Conservation (phyloP, 2,329 filamentous ascomycete species). For the Lachnellula suecica region DNA sequence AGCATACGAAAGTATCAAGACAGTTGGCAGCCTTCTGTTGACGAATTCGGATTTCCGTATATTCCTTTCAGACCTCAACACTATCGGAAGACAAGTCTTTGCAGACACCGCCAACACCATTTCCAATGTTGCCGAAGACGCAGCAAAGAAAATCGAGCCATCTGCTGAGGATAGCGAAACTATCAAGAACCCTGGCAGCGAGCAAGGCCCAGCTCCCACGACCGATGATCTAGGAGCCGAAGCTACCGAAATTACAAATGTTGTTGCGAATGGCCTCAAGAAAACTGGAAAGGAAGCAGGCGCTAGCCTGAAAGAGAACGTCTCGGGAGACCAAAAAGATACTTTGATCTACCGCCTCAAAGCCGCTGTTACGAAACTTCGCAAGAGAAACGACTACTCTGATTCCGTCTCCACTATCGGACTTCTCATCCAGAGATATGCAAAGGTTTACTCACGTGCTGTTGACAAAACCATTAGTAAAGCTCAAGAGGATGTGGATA, state of each 20-base stretch:
- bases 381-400: constrained; percentile 77
- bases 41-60: constrained; percentile 89
- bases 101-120: constrained; percentile 80
- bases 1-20: constrained; percentile 81
- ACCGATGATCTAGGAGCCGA: constrained; percentile 64
- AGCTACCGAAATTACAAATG: constrained; percentile 48
- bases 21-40: constrained; percentile 79
- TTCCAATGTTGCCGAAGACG: constrained; percentile 72
- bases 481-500: constrained; percentile 68
- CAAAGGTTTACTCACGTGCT: constrained; percentile 72
- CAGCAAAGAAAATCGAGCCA: constrained; percentile 71
- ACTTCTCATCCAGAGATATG: constrained; percentile 74
- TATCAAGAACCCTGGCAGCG: constrained; percentile 49
- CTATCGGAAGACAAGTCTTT: constrained; percentile 80
- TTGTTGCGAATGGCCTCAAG: constrained; percentile 39
- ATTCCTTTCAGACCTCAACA: constrained; percentile 77
- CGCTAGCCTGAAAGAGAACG: constrained; percentile 71
- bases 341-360: constrained; percentile 75
- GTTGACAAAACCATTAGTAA: constrained; percentile 65
- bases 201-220: constrained; percentile 50
- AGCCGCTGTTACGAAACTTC: constrained; percentile 70
- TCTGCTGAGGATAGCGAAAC: constrained; percentile 57
- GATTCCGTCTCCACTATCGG: constrained; percentile 81
- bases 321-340: constrained; percentile 70
- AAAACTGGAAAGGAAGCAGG: constrained; percentile 58